phyloP scores from a whole-genome alignment of 306 rosid species.

The Rosa persica region DNA sequence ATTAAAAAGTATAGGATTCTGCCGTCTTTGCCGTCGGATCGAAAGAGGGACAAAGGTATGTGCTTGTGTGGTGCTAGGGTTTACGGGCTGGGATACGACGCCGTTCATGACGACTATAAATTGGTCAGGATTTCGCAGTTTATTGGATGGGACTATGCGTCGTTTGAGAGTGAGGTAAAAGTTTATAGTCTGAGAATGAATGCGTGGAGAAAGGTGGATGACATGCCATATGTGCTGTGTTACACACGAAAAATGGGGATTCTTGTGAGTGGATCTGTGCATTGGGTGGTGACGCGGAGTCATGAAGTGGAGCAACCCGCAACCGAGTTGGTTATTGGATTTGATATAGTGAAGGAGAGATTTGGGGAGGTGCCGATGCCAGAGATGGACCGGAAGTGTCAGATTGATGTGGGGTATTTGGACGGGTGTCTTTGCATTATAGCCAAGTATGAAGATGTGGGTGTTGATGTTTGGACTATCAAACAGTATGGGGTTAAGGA shows the following conservation, averaged over 20 bases:
- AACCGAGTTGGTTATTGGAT: constrained; percentile 44
- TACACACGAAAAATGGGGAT: constrained; percentile 58
- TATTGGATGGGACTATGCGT: constrained; percentile 32
- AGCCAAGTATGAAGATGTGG: constrained; percentile 27
- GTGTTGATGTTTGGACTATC: constrained; percentile 65
- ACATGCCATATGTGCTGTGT: constrained; percentile 51
- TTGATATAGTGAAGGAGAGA: constrained; percentile 35
- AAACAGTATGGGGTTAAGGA: constrained; percentile 45
- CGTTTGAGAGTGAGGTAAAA: constrained; percentile 44
- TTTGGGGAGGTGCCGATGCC: constrained; percentile 63
- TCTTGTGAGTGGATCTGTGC: constrained; percentile 39
- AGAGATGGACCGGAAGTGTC: constrained; percentile 27
- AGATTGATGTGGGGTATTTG: constrained; percentile 48
- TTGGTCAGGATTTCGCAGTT: constrained; percentile 58
- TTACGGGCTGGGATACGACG: constrained; percentile 66
- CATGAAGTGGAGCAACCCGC: constrained; percentile 24
- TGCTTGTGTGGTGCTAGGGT: constrained; percentile 39
- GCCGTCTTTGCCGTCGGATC: constrained; percentile 38
- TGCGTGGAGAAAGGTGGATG: constrained; percentile 45
- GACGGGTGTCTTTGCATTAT: constrained; percentile 45
- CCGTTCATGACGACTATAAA: constrained; percentile 41
- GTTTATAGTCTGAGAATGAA: constrained; percentile 47
- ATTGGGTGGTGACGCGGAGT: constrained; percentile 64
- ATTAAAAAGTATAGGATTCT: constrained; percentile 40
- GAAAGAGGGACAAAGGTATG: constrained; percentile 25